phyloP scores from a whole-genome alignment of 176 grass and related monocot species.

The Ensete glaucum region DNA sequence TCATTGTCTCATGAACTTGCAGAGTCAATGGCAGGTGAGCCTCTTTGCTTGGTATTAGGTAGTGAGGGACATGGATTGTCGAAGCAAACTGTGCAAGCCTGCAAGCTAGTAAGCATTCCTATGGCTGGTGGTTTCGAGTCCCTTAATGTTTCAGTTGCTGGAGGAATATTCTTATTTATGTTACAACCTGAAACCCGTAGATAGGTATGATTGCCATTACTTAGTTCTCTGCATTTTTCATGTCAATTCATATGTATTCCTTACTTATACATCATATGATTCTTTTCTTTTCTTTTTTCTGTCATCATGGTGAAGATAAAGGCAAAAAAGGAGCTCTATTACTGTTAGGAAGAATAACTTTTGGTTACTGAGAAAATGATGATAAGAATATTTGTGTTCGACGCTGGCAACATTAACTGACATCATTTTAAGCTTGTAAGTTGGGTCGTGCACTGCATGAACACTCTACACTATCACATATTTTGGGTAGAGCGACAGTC shows the following conservation, averaged over 20 bases:
- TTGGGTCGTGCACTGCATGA: no score
- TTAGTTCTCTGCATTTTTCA: constrained; percentile 19
- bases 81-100: constrained; percentile 33
- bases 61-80: constrained; percentile 86
- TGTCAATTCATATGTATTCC: neutral
- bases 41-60: constrained; percentile 84
- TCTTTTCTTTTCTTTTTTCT: no score
- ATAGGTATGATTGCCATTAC: constrained; percentile 13
- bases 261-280: no score
- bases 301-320: no score
- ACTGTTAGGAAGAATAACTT: no score
- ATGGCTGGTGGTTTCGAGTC: constrained; percentile 93
- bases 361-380: no score
- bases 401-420: no score
- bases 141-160: constrained; percentile 92
- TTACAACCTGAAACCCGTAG: constrained; percentile 38
- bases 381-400: no score
- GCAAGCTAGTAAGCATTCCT: constrained; percentile 81
- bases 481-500: no score
- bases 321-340: no score
- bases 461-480: no score
- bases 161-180: constrained; percentile 94
- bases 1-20: constrained; percentile 44
- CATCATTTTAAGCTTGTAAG: no score
- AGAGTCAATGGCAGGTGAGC: constrained; percentile 44